Base-by-base conservation (phyloP, 768 basidiomycete genomes). In the Nidularia sp. region DNA sequence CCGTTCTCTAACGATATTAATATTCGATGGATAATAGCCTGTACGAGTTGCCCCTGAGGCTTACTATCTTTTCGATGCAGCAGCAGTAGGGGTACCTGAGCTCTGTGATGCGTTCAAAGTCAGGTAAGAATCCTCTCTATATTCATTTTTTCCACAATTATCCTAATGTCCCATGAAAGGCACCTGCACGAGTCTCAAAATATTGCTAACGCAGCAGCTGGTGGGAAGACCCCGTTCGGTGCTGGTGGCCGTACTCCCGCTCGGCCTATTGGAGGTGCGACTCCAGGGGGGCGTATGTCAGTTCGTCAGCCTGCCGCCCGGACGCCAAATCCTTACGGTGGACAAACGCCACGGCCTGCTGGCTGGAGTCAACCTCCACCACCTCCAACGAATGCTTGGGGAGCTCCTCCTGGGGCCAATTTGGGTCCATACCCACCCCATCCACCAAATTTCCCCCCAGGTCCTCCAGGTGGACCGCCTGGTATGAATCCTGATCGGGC, bases 101-200 rank as follows among this genome's bases (percentile, higher is more conserved):
- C 72, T 98, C 4, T 97, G 96, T 57, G 95, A 98, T 66, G 94
- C 95, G 15, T 98, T 98, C 83, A 98, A 98, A 83, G 83, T 91
- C 62, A 70, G 86, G 85, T 85, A 60, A 60, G 76, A 60, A 49
- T 12, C 35, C 33, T 48, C 9, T 48, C 42, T n/a, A 39, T 41
- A 29, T 15, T 6, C 3, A 32, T 51, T 15, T 12, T 34, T 2
- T 34, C 34, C 12, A 2, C 8, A 5, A 43, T 7, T 34, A 15
- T 32, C 39, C 35, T 33, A 42, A 50, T 60, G 18, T 49, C 44
- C 55, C n/a, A 31, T 39, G 50, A 41, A 55, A 88, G 88, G 59
- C 88, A 91, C 71, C 72, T 89, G 43, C 85, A 90, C 59, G 86
- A 90, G 66, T 86, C 88, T n/a, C 76, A 88, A 76, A 76, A 74